Percentiles rank a stretch among this genome's conserved stretches.
These are phyloP conservation scores for Fusarium brevicatenulatum DNA, from an alignment of 2,329 filamentous ascomycete genomes.

Conservation along the genomic window DNA sequence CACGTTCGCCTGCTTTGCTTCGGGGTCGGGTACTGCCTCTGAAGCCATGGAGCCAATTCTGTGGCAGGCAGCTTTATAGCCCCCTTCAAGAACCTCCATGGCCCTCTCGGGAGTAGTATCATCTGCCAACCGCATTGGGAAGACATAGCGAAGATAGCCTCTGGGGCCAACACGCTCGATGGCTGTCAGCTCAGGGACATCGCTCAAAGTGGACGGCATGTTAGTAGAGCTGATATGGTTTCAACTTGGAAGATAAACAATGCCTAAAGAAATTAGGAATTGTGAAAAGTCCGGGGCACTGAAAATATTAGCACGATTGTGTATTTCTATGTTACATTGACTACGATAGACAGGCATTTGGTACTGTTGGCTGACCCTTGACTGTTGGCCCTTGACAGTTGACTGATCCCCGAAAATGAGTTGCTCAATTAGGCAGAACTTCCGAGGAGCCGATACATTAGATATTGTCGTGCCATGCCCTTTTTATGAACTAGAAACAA, in stretches of 20 bases:
- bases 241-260: neutral
- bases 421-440: neutral
- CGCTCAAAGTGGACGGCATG: neutral
- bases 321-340: neutral
- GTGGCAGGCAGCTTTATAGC: slow-evolving; percentile 8
- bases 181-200: slow-evolving; percentile 8
- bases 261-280: neutral
- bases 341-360: neutral
- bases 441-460: neutral
- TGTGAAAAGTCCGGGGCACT: neutral
- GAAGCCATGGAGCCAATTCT: slow-evolving; percentile 9
- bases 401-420: neutral
- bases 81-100: neutral
- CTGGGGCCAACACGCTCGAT: slow-evolving; percentile 12
- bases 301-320: neutral
- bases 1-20: slow-evolving; percentile 8
- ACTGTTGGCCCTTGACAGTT: neutral
- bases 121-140: slow-evolving; percentile 4
- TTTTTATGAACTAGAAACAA: too few relatives aligned
- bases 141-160: slow-evolving; percentile 27
- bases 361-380: neutral
- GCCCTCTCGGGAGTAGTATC: neutral
- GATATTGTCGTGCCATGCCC: too few relatives aligned
- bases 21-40: slow-evolving; percentile 13
- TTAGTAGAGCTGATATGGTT: neutral